phyloP scores from a whole-genome alignment of 1,139 yeast species.

The Nakaseomyces sp. region DNA sequence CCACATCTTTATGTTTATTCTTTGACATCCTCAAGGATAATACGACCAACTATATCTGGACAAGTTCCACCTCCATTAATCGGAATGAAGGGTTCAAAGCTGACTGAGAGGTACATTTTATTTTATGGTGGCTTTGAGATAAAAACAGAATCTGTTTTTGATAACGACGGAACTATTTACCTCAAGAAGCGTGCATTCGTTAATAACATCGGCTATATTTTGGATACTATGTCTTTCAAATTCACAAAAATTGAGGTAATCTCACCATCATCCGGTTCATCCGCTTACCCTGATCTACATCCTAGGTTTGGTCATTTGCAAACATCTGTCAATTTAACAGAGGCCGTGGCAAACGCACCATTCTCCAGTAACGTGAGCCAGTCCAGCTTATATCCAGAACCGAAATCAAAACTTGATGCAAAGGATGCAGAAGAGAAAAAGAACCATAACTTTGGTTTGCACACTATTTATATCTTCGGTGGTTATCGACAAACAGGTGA shows the following conservation, averaged over 20 bases:
- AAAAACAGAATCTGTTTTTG: conserved; percentile 26
- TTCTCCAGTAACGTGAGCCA: neutral
- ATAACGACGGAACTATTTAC: conserved; percentile 24
- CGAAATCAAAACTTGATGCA: conserved; percentile 2
- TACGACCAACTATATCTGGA: conserved; percentile 23
- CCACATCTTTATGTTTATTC: conserved; percentile 29
- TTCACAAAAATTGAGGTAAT: conserved; percentile 34
- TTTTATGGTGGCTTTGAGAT: conserved; percentile 42
- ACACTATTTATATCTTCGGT: conserved; percentile 36
- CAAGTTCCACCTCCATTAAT: conserved; percentile 37
- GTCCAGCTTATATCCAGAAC: neutral
- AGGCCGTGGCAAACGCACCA: neutral
- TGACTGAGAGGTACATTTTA: conserved; percentile 36
- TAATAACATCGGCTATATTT: conserved; percentile 35
- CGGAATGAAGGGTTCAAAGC: conserved; percentile 33
- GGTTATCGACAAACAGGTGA: conserved; percentile 33
- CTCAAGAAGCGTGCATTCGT: conserved; percentile 31
- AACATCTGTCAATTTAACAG: conserved; percentile 20
- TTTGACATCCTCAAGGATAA: conserved; percentile 31
- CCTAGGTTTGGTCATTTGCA: conserved; percentile 42
- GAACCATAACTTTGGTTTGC: conserved; percentile 11
- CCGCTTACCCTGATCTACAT: conserved; percentile 32
- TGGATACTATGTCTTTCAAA: conserved; percentile 33
- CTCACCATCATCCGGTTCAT: conserved; percentile 34
- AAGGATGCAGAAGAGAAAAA: conserved; percentile 7